phyloP scores from a whole-genome alignment of 2,329 filamentous ascomycete genomes.

The Amylocarpus encephaloides region DNA sequence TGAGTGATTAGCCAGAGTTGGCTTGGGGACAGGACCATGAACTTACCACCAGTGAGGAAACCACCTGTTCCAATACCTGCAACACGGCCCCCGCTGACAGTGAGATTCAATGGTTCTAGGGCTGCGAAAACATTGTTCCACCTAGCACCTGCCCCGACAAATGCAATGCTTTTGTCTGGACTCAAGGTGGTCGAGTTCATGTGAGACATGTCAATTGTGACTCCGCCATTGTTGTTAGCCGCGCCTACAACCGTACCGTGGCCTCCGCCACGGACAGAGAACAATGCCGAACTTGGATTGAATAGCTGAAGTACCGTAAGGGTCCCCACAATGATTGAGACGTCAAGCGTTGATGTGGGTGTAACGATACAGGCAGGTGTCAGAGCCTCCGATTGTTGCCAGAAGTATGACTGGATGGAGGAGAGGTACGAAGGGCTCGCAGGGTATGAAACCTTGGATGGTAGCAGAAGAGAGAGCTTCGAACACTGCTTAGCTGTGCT shows the following conservation, averaged over 20 bases:
- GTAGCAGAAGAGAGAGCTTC: not conserved
- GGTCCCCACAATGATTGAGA: not conserved
- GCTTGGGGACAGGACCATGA: not conserved
- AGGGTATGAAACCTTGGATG: not conserved
- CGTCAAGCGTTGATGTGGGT: not conserved
- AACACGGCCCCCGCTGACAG: conserved; percentile 33
- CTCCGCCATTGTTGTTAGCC: conserved; percentile 42
- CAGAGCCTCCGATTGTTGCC: not conserved
- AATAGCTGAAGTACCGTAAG: not conserved
- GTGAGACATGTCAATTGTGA: conserved; percentile 39
- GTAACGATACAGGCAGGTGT: not conserved
- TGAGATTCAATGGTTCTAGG: conserved; percentile 29
- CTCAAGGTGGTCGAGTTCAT: conserved; percentile 23
- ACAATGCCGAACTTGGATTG: not conserved
- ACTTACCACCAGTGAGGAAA: conserved; percentile 31
- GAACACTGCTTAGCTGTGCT: not conserved
- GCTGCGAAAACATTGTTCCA: conserved; percentile 35
- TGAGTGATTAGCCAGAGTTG: conserved; percentile 29
- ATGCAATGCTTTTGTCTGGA: conserved; percentile 24
- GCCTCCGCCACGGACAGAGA: conserved; percentile 1
- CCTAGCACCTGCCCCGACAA: conserved; percentile 32
- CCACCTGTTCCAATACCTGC: conserved; percentile 35
- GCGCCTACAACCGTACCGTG: not conserved
- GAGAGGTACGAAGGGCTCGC: not conserved
- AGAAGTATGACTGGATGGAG: not conserved